Base-by-base conservation (phyloP, 148 eudicot genomes). In the Polygonum aviculare region DNA sequence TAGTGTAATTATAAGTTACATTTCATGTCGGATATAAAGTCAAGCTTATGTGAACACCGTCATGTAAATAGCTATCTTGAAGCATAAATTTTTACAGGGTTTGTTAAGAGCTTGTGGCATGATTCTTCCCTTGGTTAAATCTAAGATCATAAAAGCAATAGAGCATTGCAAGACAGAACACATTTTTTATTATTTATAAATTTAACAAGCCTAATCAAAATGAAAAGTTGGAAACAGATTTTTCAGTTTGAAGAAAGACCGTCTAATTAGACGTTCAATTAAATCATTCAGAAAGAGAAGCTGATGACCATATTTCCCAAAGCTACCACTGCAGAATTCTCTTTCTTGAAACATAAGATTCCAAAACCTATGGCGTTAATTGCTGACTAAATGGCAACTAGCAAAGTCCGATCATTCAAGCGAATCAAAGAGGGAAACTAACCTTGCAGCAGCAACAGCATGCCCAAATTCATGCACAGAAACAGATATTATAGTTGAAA, bases 361-460 rank as follows among this genome's bases (percentile, higher is more conserved):
- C 11, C 69, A 60, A 26, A 9, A 60, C 31, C 14, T 60, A 60
- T 26, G 2, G 21, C 2, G 38, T 31, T 31, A 60, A 60, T 60
- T 60, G 36, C 36, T 3, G 3, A 60, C 3, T 31, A 60, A 60
- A 31, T 26, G 35, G 22, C 4, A 15, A 4, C 10, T 35, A 67
- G 72, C 19, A 36, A 67, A 2, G 15, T 35, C 38, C 72, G 21
- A 36, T 4, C n/a, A 67, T 62, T 31, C 36, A 19, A 67, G 19
- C 26, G 48, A 26, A 79, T 21, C 48, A 55, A 62, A 78, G 74
- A 75, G 62, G 79, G 71, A 72, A 79, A 74, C 80, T 87, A 83
- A 95, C 98, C 98, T 90, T 72, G 98, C 91, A 77, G 98, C 98
- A 79, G 98, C 92, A 83, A 86, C 81, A 69, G 97, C 98, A 80